phyloP scores from a whole-genome alignment of 169 alveolate genomes.

The Plasmodium yoelii region DNA sequence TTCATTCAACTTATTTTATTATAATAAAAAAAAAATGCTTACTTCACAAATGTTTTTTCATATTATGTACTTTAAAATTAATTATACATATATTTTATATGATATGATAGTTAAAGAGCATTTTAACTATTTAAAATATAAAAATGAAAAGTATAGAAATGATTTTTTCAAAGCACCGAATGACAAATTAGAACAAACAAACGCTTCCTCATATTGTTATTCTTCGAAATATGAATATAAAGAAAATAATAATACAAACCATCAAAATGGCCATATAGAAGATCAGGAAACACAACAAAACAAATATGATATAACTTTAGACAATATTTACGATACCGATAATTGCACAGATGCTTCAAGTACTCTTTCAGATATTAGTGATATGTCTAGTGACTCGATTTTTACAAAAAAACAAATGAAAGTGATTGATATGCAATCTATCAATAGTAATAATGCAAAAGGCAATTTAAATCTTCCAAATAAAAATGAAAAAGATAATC shows the following conservation, averaged over 20 bases:
- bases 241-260: background rate
- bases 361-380: conserved; percentile 51
- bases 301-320: conserved; percentile 30
- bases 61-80: conserved; percentile 59
- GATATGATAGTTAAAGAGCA: conserved; percentile 25
- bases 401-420: conserved; percentile 10
- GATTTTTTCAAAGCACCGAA: background rate
- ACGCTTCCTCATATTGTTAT: background rate
- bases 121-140: background rate
- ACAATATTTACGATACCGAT: conserved; percentile 72
- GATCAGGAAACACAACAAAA: conserved; percentile 18
- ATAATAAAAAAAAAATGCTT: conserved; percentile 27
- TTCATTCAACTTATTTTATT: conserved; percentile 38
- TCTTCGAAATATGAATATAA: background rate
- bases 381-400: conserved; percentile 63
- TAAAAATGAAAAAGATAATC: background rate
- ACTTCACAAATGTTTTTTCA: conserved; percentile 73
- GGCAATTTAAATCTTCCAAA: conserved; percentile 7
- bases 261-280: background rate
- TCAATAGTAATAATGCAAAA: background rate
- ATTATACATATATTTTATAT: conserved; percentile 68
- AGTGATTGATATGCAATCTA: background rate
- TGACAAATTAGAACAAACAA: conserved; percentile 3
- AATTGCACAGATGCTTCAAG: conserved; percentile 23
- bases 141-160: conserved; percentile 1